Base-by-base conservation (phyloP, 2,329 filamentous ascomycete species). In the Claviceps monticola region DNA sequence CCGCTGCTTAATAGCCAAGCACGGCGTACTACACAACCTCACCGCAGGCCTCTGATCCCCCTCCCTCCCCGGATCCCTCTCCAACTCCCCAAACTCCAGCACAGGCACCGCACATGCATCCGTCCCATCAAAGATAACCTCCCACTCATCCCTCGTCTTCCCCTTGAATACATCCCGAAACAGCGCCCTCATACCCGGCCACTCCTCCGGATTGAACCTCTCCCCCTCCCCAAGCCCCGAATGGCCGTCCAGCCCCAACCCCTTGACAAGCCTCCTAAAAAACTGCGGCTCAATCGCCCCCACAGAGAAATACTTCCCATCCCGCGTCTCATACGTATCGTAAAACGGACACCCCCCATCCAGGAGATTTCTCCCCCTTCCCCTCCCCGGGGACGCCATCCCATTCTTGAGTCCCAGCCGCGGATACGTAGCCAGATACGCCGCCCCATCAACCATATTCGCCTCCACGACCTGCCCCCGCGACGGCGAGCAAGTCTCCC, bases 51-150 rank as follows among this genome's bases (percentile, higher is more conserved):
- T 68, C 68, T 88, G 84, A 57, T 89, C 84, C 46, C 83, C 78
- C 61, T 82, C 80, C 48, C 73, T 69, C n/a, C 53, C 55, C 8
- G 62, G 49, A 38, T 70, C 63, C 2, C 54, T 59, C 59, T 88
- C 79, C 44, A 95, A 71, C 68, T 95, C 89, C 0, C 59, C 61
- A 57, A 88, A 86, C 37, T 82, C 82, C 43, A 95, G 71, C 1
- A 97, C 86, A 0, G 91, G 91, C n/a, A 87, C 88, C 56, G 85
- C 88, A 66, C 91, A 97, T 1, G 91, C 91, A 68, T 97, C 91
- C 0, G 86, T 93, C 11, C 86, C 87, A 64, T 95, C 87, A 64
- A 96, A 97, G 5, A 95, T 71, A 3, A 55, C 64, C 67, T 95
- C 91, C 91, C 91, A 97, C 64, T 95, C 84, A 0, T 67, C 63